Evolutionary conservation across 192 early-diverging fungal genomes (phyloP).

Genomic region (Helicostylum pulchrum): DNA sequence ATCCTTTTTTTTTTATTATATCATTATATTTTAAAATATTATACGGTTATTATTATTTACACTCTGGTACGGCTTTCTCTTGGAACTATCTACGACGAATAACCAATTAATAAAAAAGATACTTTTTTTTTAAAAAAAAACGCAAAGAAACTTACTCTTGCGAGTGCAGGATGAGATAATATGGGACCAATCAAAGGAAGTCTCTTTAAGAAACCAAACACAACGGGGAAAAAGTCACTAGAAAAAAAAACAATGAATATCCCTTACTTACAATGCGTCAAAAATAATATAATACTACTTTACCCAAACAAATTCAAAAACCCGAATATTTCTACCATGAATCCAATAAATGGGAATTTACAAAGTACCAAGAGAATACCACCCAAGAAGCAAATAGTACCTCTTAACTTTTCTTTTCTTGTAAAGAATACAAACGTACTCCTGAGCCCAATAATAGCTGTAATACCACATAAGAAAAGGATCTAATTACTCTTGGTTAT

Average conservation of each 20-base stretch:
- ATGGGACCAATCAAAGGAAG: constrained; percentile 88
- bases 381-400: constrained; percentile 84
- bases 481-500: constrained; percentile 47
- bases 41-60: constrained; percentile 8
- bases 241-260: not conserved
- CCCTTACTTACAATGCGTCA: not conserved
- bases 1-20: too few species aligned
- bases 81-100: constrained; percentile 12
- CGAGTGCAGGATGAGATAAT: constrained; percentile 79
- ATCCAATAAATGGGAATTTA: constrained; percentile 88
- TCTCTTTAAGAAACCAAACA: constrained; percentile 81
- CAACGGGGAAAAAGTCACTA: constrained; percentile 96
- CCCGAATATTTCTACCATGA: constrained; percentile 87
- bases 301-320: constrained; percentile 98
- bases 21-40: too few species aligned
- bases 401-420: constrained; percentile 80
- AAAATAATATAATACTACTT: not conserved
- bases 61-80: constrained; percentile 32
- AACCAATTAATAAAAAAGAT: not conserved
- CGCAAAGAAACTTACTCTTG: constrained; percentile 49
- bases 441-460: constrained; percentile 82
- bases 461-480: constrained; percentile 85
- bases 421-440: constrained; percentile 90
- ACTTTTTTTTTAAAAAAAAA: not conserved
- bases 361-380: constrained; percentile 88